Base-by-base conservation (phyloP, 1,139 yeast genomes). In the Eremothecium cymbalariae region DNA sequence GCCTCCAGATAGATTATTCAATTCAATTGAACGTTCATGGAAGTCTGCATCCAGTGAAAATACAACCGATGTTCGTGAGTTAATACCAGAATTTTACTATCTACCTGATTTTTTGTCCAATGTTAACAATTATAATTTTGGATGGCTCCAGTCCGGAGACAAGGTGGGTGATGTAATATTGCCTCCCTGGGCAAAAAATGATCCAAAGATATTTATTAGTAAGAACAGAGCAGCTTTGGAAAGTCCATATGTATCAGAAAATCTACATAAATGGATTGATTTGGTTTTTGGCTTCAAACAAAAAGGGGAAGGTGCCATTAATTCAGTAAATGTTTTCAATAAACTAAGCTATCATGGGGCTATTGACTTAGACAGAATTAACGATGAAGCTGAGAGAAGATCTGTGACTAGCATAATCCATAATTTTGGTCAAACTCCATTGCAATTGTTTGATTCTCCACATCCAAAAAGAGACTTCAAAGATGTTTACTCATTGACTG, bases 371-470 rank as follows among this genome's bases (percentile, higher is more conserved):
- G 94, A 82, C 45, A 67, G 65, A 22, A 77, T 84, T 29, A 67
- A 70, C 39, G 88, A 84, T 52, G 84, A 77, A 24, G 65, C 71
- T 41, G 94, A 84, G 53, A 69, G 78, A 43, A 65, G 76, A 24
- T 90, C 94, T 0, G 69, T 78, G 2, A 79, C 84, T 19, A 88
- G 94, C 1, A 80, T 81, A 51, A 84, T 84, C 31, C 88, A 84
- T 51, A 84, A 84, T 55, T 84, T 84, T 64, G 95, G 95, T 0
- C 95, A 84, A 53, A 84, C 94, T 0, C 95, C 95, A 1, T 53
- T 69, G 31, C 82, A 79, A 46, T 61, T 84, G 8, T 83, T 84
- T 47, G 62, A 59, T 7, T 68, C 65, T 37, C 77, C 85, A 0
- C 95, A 84, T 54, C 76, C 80, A 1, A 43, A 51, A 25, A 66